These are phyloP conservation scores for Cicer yamashitae DNA, from an alignment of 306 rosid genomes.

Conservation along the genomic window DNA sequence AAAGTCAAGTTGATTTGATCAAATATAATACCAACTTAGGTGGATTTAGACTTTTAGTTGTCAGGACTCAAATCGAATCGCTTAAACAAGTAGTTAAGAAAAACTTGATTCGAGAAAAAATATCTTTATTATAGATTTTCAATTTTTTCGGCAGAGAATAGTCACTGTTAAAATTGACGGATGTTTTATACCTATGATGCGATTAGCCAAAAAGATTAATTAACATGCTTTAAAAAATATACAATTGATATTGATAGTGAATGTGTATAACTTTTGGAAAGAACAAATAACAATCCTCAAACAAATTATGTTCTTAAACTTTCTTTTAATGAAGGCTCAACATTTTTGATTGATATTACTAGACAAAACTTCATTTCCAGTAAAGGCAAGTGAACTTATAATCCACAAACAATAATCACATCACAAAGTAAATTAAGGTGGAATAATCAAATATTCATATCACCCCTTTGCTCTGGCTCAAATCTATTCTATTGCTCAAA, in stretches of 20 bases:
- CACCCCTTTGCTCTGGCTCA: neutral
- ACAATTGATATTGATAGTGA: neutral
- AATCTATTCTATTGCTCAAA: constrained; percentile 19
- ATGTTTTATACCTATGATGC: neutral
- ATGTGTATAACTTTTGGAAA: neutral
- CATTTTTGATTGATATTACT: neutral
- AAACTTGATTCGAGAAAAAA: neutral
- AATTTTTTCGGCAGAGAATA: neutral
- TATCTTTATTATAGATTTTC: neutral
- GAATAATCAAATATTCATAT: constrained; percentile 9
- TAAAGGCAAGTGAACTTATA: constrained; percentile 2
- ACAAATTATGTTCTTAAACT: neutral
- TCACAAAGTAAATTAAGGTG: constrained; percentile 1
- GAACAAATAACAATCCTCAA: neutral
- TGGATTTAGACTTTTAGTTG: neutral
- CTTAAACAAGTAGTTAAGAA: neutral
- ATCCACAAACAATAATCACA: constrained; percentile 17
- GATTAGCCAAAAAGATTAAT: neutral
- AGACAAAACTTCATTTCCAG: constrained; percentile 6
- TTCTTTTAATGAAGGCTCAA: neutral
- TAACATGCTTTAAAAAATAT: neutral
- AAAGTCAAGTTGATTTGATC: neutral
- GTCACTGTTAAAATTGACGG: neutral
- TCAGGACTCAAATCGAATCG: neutral
- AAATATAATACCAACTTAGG: neutral